Evolutionary conservation across 768 basidiomycete genomes (phyloP), one percentile per base, ranked within the genome.

Genomic region (Agrocybe praecox): DNA sequence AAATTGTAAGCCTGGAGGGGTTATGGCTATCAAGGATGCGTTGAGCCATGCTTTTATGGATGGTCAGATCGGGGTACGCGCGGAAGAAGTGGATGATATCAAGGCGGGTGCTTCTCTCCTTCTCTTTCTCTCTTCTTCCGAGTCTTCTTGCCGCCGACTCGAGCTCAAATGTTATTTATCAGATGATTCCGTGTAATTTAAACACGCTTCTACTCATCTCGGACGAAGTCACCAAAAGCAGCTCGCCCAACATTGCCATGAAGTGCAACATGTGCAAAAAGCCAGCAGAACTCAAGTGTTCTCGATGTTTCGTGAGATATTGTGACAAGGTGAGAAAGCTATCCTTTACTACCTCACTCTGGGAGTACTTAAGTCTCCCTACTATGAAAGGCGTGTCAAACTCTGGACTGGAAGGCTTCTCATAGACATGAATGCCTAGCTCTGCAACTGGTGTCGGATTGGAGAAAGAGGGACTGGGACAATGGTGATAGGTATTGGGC

Each of bases 1-100:
- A 51, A 40, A 55, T 45, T 56, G 59, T 56, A 46, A 45, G 55
- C 44, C 62, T 43, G 58, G 63, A 47, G 58, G 70, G 56, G 58
- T 59, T 18, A 67, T 73, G 48, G 64, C 61, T 26, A 62, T 74
- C 42, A 72, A 70, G 67, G 66, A 72, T 52, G 69, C 72, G 6
- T 34, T 55, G 11, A 53, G 62, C 36, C 70, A 71, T 57, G 6
- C 22, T 2, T 70, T 72, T 26, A 12, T 56, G 34, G 71, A 71
- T 61, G 69, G 72, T 1, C 68, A 69, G 46, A 24, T 62, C 23
- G 71, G 71, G 4, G 55, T 72, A 18, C 59, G 68, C 1, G 55
- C 69, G 7, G 69, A 72, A 29, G 65, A 67, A 26, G 58, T 56
- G 36, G 53, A 64, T 17, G 57, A 26, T 11, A 65, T 69, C 23